A percentile compares a stretch with the other conserved stretches of the same genome.
These are phyloP conservation scores for Magnolia sinica DNA, from an alignment of 164 flowering plant species.

Conservation along the genomic window DNA sequence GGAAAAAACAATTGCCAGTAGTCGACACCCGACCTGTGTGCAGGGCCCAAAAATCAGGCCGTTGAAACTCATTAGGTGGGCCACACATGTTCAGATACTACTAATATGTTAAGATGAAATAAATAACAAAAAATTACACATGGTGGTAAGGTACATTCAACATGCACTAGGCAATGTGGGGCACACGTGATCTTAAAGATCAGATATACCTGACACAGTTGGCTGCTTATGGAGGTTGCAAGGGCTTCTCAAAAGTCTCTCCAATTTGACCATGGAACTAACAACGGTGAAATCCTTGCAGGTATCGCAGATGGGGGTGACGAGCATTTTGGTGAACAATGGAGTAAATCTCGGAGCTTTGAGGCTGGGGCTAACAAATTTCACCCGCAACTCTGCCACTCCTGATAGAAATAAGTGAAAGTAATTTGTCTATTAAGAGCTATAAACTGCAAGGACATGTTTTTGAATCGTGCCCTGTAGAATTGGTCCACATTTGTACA, in stretches of 20 bases:
- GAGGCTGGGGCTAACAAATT: constrained; percentile 59
- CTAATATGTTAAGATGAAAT: neutral
- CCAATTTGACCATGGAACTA: neutral
- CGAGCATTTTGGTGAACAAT: constrained; percentile 70
- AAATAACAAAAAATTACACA: neutral
- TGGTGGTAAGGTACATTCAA: no score
- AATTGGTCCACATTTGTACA: neutral
- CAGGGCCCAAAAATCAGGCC: no score
- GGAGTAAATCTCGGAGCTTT: constrained; percentile 77
- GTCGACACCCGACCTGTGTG: no score
- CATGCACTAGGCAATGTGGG: no score
- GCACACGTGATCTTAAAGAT: no score
- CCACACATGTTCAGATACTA: neutral
- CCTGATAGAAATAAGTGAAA: constrained; percentile 21
- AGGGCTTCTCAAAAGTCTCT: neutral
- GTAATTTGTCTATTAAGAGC: neutral
- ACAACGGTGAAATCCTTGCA: constrained; percentile 18
- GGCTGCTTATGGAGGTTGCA: no score
- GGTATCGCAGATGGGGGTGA: constrained; percentile 89
- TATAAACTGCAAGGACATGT: neutral
- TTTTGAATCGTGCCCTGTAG: no score
- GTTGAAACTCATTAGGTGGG: neutral
- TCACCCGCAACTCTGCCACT: constrained; percentile 37
- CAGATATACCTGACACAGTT: no score
- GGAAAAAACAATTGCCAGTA: no score